phyloP scores from a whole-genome alignment of 1,139 yeast genomes.

The Geotrichum fermentans region DNA sequence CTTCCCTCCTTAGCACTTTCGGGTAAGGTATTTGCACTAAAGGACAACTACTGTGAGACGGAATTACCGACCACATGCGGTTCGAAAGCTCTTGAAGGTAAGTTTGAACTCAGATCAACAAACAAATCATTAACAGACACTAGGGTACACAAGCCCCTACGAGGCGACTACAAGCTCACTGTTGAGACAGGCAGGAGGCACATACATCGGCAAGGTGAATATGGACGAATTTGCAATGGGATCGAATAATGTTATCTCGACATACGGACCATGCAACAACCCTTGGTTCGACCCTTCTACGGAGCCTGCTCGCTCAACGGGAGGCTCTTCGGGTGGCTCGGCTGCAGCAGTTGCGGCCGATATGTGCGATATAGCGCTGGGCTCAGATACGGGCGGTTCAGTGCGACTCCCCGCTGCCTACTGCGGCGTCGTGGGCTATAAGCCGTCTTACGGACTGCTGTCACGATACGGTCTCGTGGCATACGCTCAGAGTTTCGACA shows the following conservation, averaged over 20 bases:
- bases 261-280: conserved; percentile 63
- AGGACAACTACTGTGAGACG: conserved; percentile 73
- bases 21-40: conserved; percentile 46
- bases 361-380: conserved; percentile 64
- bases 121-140: background rate
- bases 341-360: conserved; percentile 84
- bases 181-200: conserved; percentile 49
- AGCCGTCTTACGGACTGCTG: conserved; percentile 86
- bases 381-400: conserved; percentile 97
- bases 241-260: conserved; percentile 46
- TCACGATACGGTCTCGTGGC: conserved; percentile 91
- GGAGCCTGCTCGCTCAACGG: conserved; percentile 48
- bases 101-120: background rate
- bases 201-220: conserved; percentile 77
- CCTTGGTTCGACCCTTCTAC: conserved; percentile 45
- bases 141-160: conserved; percentile 64
- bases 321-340: conserved; percentile 95
- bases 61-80: conserved; percentile 70
- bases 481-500: conserved; percentile 90
- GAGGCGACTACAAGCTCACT: conserved; percentile 67
- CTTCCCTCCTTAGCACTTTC: conserved; percentile 16
- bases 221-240: conserved; percentile 99
- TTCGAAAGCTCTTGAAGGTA: conserved; percentile 50
- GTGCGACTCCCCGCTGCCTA: conserved; percentile 87
- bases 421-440: conserved; percentile 78